A percentile compares a stretch with the other conserved stretches of the same genome.
Evolutionary conservation across 2,329 filamentous ascomycete species (phyloP).

Genomic region (Stemphylium vesicarium): DNA sequence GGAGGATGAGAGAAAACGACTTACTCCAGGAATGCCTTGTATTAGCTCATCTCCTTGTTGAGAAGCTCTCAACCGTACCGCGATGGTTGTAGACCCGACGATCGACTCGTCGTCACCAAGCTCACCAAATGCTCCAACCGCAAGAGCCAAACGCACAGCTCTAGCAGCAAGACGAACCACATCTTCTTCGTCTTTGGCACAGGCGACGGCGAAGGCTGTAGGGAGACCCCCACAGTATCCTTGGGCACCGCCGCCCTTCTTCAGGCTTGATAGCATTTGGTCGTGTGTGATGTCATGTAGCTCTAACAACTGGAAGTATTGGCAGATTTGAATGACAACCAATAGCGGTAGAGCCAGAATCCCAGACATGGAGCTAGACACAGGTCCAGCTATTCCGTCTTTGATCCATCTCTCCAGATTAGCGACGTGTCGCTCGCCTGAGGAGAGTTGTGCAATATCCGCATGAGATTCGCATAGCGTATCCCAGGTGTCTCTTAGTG

Average conservation of each 20-base stretch:
- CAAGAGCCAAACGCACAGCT: slow-evolving; percentile 18
- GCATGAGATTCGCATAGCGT: slow-evolving; percentile 6
- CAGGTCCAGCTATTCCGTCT: slow-evolving; percentile 16
- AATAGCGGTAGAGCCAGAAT: slow-evolving; percentile 26
- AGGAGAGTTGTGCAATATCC: slow-evolving; percentile 14
- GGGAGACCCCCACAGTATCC: slow-evolving; percentile 20
- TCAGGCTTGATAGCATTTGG: slow-evolving; percentile 11
- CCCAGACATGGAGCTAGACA: slow-evolving; percentile 20
- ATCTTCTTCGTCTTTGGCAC: slow-evolving; percentile 21
- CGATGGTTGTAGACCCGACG: slow-evolving; percentile 24
- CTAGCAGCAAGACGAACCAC: slow-evolving; percentile 16
- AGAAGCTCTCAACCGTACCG: slow-evolving; percentile 19
- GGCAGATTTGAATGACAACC: slow-evolving; percentile 25
- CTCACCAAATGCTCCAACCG: slow-evolving; percentile 19
- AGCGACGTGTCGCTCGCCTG: slow-evolving; percentile 10
- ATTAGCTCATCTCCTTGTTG: slow-evolving; percentile 26
- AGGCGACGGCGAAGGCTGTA: slow-evolving; percentile 21
- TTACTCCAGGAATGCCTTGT: slow-evolving; percentile 22
- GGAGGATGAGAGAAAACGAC: neutral
- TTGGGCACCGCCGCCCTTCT: slow-evolving; percentile 22
- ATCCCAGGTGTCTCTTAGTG: slow-evolving; percentile 10
- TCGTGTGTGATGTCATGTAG: slow-evolving; percentile 15
- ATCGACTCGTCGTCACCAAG: slow-evolving; percentile 22
- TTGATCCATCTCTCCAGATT: slow-evolving; percentile 19
- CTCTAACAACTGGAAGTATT: slow-evolving; percentile 31